A percentile compares a stretch with the other conserved stretches of the same genome.
phyloP scores from a whole-genome alignment of 2,329 filamentous ascomycete genomes.

The Aspergillus chevalieri region DNA sequence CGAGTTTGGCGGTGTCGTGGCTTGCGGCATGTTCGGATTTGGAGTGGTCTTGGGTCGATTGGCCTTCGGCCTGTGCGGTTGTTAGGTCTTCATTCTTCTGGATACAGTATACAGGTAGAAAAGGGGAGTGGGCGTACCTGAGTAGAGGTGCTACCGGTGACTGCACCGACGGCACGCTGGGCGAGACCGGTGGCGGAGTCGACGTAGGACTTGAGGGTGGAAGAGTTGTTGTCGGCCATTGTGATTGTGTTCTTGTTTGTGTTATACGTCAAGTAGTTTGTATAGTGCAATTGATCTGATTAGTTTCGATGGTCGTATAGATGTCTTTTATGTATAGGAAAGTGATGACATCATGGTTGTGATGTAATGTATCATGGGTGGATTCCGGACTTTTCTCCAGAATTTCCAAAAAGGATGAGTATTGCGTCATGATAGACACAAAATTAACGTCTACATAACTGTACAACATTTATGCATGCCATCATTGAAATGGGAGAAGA shows the following conservation, averaged over 20 bases:
- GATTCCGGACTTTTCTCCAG: too few relatives aligned
- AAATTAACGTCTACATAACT: too few relatives aligned
- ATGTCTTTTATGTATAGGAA: not conserved
- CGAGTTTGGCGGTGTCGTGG: slow-evolving; percentile 58
- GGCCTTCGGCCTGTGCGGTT: slow-evolving; percentile 46
- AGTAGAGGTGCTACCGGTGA: slow-evolving; percentile 68
- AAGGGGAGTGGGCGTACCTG: slow-evolving; percentile 40
- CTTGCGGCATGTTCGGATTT: slow-evolving; percentile 57
- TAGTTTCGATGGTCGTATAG: not conserved
- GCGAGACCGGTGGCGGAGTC: slow-evolving; percentile 67
- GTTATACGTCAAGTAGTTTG: not conserved
- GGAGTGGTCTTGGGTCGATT: slow-evolving; percentile 57
- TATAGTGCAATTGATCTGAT: not conserved
- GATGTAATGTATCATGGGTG: not conserved
- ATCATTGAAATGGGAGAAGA: not conserved
- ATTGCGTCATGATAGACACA: not conserved
- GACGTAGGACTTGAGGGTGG: slow-evolving; percentile 71
- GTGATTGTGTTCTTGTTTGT: slow-evolving; percentile 4
- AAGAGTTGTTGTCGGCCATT: slow-evolving; percentile 44
- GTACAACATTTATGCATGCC: not conserved
- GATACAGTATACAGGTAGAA: not conserved
- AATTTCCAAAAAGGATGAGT: not conserved
- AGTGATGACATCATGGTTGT: not conserved
- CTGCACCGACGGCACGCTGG: slow-evolving; percentile 63
- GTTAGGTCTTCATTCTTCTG: too few relatives aligned